These are phyloP conservation scores for Podospora fimiseda DNA, from an alignment of 495 filamentous ascomycete species.

Conservation along the genomic window DNA sequence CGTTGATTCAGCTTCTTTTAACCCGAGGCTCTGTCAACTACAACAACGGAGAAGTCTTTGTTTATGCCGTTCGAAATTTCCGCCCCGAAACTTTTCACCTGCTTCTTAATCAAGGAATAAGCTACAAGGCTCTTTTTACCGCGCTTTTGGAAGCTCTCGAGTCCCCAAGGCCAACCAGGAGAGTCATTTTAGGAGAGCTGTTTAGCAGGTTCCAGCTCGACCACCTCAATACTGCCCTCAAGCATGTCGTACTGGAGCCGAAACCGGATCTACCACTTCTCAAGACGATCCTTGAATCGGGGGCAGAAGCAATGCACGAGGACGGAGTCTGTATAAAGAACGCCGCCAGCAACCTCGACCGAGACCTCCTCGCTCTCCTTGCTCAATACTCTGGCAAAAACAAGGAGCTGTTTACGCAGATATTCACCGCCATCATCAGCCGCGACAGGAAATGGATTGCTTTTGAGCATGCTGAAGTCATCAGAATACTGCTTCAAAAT, in stretches of 20 bases:
- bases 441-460: conserved; percentile 27
- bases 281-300: conserved; percentile 19
- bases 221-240: conserved; percentile 26
- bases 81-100: conserved; percentile 19
- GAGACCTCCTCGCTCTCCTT: conserved; percentile 15
- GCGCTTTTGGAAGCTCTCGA: conserved; percentile 21
- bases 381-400: conserved; percentile 11
- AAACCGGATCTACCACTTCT: conserved; percentile 18
- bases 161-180: conserved; percentile 6
- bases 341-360: conserved; percentile 23
- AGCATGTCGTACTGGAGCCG: conserved; percentile 19
- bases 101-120: conserved; percentile 22
- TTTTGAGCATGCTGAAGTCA: conserved; percentile 27
- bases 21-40: conserved; percentile 23
- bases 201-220: conserved; percentile 18
- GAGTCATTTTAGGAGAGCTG: conserved; percentile 13
- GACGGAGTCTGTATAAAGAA: conserved; percentile 26
- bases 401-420: conserved; percentile 17
- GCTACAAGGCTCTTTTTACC: conserved; percentile 23
- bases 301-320: conserved; percentile 22
- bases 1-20: conserved; percentile 18
- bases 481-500: conserved; percentile 31
- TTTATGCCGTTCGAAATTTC: conserved; percentile 23
- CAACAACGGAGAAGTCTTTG: conserved; percentile 29
- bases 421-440: conserved; percentile 14